Evolutionary conservation across 2,329 filamentous ascomycete genomes (phyloP).

Genomic region (Paecilomyces niveus): DNA sequence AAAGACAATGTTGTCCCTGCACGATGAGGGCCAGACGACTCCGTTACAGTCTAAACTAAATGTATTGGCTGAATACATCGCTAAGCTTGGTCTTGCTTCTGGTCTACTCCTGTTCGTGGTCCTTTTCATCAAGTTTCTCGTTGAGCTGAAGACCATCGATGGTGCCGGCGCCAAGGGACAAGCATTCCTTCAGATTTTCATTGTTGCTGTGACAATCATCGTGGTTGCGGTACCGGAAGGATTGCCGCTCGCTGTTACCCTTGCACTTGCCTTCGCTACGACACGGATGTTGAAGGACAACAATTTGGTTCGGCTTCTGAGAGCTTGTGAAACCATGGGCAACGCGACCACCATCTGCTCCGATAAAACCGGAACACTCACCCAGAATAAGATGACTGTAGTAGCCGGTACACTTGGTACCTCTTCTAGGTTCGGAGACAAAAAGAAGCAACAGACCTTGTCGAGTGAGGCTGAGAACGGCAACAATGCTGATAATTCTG

Average conservation of each 20-base stretch:
- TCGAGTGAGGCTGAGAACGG: slow-evolving; percentile 16
- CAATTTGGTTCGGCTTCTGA: slow-evolving; percentile 53
- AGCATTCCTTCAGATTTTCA: slow-evolving; percentile 52
- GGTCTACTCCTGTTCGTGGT: slow-evolving; percentile 71
- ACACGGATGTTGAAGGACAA: slow-evolving; percentile 58
- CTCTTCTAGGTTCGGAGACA: slow-evolving; percentile 37
- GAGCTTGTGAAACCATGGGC: slow-evolving; percentile 58
- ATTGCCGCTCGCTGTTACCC: slow-evolving; percentile 53
- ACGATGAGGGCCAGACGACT: slow-evolving; percentile 69
- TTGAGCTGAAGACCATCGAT: slow-evolving; percentile 47
- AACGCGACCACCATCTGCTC: slow-evolving; percentile 59
- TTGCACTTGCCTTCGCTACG: slow-evolving; percentile 56
- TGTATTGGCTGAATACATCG: slow-evolving; percentile 69
- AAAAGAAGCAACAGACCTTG: slow-evolving; percentile 18
- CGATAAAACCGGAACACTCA: slow-evolving; percentile 61
- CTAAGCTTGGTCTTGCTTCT: slow-evolving; percentile 64
- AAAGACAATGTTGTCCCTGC: slow-evolving; percentile 70
- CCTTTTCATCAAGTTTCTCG: slow-evolving; percentile 70
- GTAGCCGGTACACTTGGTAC: slow-evolving; percentile 51
- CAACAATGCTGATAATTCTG: slow-evolving; percentile 22
- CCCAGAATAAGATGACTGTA: slow-evolving; percentile 57
- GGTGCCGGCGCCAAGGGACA: slow-evolving; percentile 47
- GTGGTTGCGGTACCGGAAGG: slow-evolving; percentile 57
- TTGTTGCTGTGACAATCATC: slow-evolving; percentile 52
- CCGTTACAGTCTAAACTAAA: slow-evolving; percentile 74